These are phyloP conservation scores for Baudoinia panamericana DNA, from an alignment of 495 filamentous ascomycete species.

Conservation along the genomic window DNA sequence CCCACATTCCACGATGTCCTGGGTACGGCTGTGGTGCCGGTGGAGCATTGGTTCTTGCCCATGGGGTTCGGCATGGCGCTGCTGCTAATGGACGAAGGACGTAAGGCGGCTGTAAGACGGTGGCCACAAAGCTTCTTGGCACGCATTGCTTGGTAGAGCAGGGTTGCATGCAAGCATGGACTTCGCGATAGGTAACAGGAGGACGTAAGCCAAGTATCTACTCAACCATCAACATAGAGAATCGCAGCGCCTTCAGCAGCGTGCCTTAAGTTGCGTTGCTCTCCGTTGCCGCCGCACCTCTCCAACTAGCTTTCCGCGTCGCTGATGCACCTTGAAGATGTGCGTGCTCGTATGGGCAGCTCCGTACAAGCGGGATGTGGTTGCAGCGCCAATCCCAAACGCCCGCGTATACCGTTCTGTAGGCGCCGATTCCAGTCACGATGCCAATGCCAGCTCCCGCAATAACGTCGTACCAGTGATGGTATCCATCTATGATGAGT, in stretches of 20 bases:
- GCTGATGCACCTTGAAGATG: conserved; percentile 13
- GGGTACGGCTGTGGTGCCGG: conserved; percentile 43
- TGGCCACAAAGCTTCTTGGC: conserved; percentile 33
- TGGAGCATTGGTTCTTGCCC: conserved; percentile 55
- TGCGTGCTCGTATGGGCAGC: conserved; percentile 17
- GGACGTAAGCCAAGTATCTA: too few species aligned
- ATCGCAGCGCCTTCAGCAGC: too few species aligned
- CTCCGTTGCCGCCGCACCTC: too few species aligned
- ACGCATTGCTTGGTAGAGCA: conserved; percentile 8
- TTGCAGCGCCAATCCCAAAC: conserved; percentile 27
- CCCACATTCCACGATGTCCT: conserved; percentile 42
- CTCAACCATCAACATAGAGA: too few species aligned
- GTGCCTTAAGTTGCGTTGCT: too few species aligned
- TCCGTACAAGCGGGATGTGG: conserved; percentile 24
- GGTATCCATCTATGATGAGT: conserved; percentile 44
- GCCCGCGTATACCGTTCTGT: conserved; percentile 24
- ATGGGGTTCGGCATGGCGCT: conserved; percentile 48
- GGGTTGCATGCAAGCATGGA: too few species aligned
- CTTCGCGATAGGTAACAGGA: too few species aligned
- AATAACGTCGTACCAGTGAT: conserved; percentile 35
- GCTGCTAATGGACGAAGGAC: conserved; percentile 43
- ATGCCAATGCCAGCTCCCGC: conserved; percentile 26
- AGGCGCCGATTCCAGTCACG: conserved; percentile 23
- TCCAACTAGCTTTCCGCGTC: conserved; percentile 20
- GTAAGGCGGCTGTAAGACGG: conserved; percentile 41